Evolutionary conservation across 768 basidiomycete species (phyloP).

Genomic region (Russula vinacea): DNA sequence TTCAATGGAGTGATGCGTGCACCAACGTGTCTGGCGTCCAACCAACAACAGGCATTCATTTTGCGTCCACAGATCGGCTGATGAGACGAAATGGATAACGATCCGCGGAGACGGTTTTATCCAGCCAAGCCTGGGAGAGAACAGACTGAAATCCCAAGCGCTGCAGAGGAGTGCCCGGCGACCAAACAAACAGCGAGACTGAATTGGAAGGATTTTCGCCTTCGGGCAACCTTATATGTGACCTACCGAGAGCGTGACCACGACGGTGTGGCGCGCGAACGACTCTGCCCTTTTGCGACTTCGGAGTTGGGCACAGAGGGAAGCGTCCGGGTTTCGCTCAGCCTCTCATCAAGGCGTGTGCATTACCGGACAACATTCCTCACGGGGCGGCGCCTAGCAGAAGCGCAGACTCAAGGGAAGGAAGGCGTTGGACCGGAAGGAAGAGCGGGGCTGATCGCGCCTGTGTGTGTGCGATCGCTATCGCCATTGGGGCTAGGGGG

Average conservation of each 20-base stretch:
- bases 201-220: constrained; percentile 31
- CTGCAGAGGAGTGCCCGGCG: too few relatives aligned
- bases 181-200: constrained; percentile 28
- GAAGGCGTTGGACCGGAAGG: not conserved
- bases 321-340: constrained; percentile 14
- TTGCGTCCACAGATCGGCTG: constrained; percentile 23
- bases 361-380: constrained; percentile 10
- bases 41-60: constrained; percentile 21
- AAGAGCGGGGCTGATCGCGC: constrained; percentile 11
- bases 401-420: not conserved
- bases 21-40: constrained; percentile 21
- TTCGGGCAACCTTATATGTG: constrained; percentile 29
- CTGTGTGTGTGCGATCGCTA: constrained; percentile 2
- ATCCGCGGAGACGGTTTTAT: constrained; percentile 9
- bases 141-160: not conserved
- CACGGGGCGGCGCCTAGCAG: constrained; percentile 6
- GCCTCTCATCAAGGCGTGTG: constrained; percentile 1
- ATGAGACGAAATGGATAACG: constrained; percentile 22
- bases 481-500: not conserved
- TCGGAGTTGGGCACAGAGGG: constrained; percentile 17
- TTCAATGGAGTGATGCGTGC: constrained; percentile 10
- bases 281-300: not conserved
- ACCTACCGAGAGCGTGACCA: not conserved
- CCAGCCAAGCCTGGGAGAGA: constrained; percentile 6
- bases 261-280: too few relatives aligned